Base-by-base conservation (phyloP, 768 basidiomycete species). In the Ephemerocybe angulata region DNA sequence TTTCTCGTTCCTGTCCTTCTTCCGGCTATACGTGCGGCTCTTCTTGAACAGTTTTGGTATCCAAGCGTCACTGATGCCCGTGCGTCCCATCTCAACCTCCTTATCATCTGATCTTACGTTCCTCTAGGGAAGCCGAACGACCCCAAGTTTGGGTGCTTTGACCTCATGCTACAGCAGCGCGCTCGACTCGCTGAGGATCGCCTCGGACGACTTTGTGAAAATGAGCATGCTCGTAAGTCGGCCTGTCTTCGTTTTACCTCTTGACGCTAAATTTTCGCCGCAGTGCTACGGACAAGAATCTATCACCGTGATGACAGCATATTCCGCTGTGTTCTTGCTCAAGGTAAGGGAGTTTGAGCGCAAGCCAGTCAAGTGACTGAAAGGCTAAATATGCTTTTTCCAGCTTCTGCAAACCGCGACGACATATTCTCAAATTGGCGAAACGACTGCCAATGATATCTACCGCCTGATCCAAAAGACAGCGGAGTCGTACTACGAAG, bases 11-110 rank as follows among this genome's bases (percentile, higher is more conserved):
- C 76, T 93, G 21, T 82, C 70, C 61, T 81, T 88, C 63, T 93
- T 92, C 76, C 80, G 87, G 47, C 74, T 90, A 29, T 82, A 93
- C 65, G 87, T 90, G 49, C 78, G 86, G 57, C 76, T 93, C 48
- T 93, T 92, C 72, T 70, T 93, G 66, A 93, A 93, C 67, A 89
- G 87, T 59, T 88, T 91, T 67, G 90, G 88, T 25, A 83, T 91
- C 46, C 85, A 87, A 60, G 77, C 80, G 19, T 78, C 82, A 31
- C 76, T 85, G 68, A 67, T 74, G 51, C 76, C 83, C 50, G 86
- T 82, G 62, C 63, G 81, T 73, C 40, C 17, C 24, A 17, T 28
- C 55, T 55, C 35, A 19, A 11, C 27, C 38, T 37, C 43, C 35
- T 46, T 22, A 37, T 46, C 43, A 46, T 49, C 54, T 44, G 54